Base-by-base conservation (phyloP, 2,329 filamentous ascomycete species). In the Hymenoscyphus scutula region DNA sequence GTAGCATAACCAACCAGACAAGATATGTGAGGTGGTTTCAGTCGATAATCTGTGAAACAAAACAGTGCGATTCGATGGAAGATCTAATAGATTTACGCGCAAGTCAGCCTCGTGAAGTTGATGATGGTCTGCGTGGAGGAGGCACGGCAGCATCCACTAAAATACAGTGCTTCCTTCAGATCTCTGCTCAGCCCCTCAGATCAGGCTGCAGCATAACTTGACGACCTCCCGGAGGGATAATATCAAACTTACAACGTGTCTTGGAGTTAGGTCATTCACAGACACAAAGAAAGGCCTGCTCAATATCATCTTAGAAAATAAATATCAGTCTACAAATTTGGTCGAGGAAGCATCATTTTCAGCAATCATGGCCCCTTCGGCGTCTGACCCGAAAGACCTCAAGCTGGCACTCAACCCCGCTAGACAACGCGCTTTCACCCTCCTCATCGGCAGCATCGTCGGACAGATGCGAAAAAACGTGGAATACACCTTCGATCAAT, bases 401-500 rank as follows among this genome's bases (percentile, higher is more conserved):
- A 70, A 64, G 74, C 79, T 86, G 59, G 77, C 82, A 29, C 77
- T 87, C 48, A 82, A 85, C 66, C 76, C 77, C 30, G 79, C 80
- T 30, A 78, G 80, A 53, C 81, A 84, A 55, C 78, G 78, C 65
- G 82, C 79, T 2, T 78, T 85, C 34, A 79, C 82, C 61, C 74
- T 74, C 56, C 79, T 87, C 23, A 75, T 83, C 27, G 73, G 77
- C 55, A 79, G 84, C 45, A 82, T 85, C 70, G 79, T 77, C n/a
- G 71, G 72, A n/a, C 79, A 80, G 63, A 85, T 86, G 81, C 79
- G 80, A 53, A 77, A 77, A 1, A 78, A 84, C 65, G 71, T 86
- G 15, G 76, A 83, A 63, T 72, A 74, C 25, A 67, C 74, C 23
- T 71, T 78, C 57, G 56, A 66, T 34, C n/a, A 62, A 54, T 56